Conservation (phyloP, 1,284 basidiomycete genomes). For the Caloboletus firmus region DNA sequence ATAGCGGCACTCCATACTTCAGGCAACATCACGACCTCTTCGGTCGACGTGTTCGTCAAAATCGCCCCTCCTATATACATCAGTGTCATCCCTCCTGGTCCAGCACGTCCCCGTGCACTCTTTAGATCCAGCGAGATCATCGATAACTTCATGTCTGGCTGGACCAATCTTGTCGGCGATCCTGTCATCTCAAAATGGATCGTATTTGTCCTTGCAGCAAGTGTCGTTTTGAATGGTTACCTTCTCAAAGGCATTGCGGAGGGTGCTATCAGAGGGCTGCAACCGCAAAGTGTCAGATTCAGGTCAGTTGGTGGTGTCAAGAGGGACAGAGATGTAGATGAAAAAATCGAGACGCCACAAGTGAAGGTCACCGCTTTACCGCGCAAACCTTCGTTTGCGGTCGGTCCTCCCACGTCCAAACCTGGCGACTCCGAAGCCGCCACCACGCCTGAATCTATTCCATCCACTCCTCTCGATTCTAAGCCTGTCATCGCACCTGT, state of each 20-base stretch:
- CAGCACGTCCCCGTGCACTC: constrained; percentile 24
- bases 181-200: constrained; percentile 97
- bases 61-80: constrained; percentile 68
- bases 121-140: constrained; percentile 44
- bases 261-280: constrained; percentile 40
- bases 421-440: constrained; percentile 14
- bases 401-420: constrained; percentile 23
- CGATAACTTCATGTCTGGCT: constrained; percentile 90
- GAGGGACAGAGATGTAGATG: constrained; percentile 29
- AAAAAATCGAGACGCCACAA: constrained; percentile 19
- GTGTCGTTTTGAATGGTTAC: constrained; percentile 92
- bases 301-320: constrained; percentile 37
- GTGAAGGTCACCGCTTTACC: constrained; percentile 17
- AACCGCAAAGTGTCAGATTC: constrained; percentile 49
- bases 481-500: constrained; percentile 30
- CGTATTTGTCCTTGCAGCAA: constrained; percentile 83
- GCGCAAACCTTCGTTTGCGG: constrained; percentile 26
- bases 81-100: constrained; percentile 44
- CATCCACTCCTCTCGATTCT: constrained; percentile 9
- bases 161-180: constrained; percentile 94
- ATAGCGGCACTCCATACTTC: constrained; percentile 46
- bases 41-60: constrained; percentile 63
- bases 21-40: constrained; percentile 28
- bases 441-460: constrained; percentile 20
- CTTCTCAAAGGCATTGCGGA: constrained; percentile 80